Base-by-base conservation (phyloP, 176 grass and related monocot species). In the Triticum urartu region DNA sequence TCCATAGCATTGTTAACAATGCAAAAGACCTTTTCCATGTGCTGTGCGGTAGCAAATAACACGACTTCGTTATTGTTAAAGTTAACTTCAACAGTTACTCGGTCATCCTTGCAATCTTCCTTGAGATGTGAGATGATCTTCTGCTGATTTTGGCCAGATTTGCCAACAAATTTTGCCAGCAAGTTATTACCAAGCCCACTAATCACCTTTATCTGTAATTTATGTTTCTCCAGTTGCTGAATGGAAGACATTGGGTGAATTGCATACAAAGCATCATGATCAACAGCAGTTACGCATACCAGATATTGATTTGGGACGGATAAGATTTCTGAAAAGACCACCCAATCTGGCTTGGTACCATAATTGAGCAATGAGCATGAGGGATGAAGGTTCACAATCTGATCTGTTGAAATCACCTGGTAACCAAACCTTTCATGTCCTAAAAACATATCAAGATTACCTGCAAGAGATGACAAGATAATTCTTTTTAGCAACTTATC, bases 291-390 rank as follows among this genome's bases (percentile, higher is more conserved):
- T 83, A 94, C 95, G 84, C 95, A 98, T 78, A 98, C 89, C 70
- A 98, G 90, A 87, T 95, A 98, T 68, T 98, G 87, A 95, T 89
- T 91, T 48, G 81, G 68, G 9, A 89, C 78, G 20, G 95, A 92
- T 61, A 98, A 93, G 42, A 98, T 89, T 76, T 98, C 95, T 72
- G 89, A 72, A 89, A 98, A 98, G 77, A 93, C 95, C 64, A 98
- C 95, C 93, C 95, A 95, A 58, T 91, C 82, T 64, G 95, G 95
- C 79, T 90, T 93, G 65, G 70, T 85, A 17, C 82, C 81, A 82
- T 89, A 98, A 24, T 79, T 74, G 11, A 89, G 81, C 74, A 98
- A 92, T 72, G 95, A 98, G 75, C 93, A 87, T 14, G 95, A 98
- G 34, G 95, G 93, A 79, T 98, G 95, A 83, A 98, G 92, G 80